Conservation (phyloP, 2,329 filamentous ascomycete species). For the Pezicula carpinea region DNA sequence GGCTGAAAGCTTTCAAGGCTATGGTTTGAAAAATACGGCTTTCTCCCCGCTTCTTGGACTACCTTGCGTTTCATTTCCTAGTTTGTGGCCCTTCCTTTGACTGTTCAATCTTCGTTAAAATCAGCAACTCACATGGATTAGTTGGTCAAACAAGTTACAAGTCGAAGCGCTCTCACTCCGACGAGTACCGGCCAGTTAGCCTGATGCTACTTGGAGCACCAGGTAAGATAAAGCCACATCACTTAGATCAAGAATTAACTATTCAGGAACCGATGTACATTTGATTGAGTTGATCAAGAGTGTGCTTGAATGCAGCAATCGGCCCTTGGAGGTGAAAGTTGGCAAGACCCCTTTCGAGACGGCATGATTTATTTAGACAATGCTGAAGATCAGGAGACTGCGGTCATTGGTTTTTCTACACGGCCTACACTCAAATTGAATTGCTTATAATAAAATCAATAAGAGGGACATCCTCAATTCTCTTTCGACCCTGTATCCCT, state of each 20-base stretch:
- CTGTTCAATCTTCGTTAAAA: background rate
- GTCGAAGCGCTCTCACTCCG: constrained; percentile 7
- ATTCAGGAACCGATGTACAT: constrained; percentile 6
- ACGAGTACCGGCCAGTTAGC: constrained; percentile 13
- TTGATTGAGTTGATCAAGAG: constrained; percentile 1
- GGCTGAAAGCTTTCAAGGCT: no score
- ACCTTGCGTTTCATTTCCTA: constrained; percentile 4
- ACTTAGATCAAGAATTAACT: background rate
- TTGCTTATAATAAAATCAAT: no score
- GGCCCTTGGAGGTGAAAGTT: background rate
- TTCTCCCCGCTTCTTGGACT: background rate
- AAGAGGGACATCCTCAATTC: no score
- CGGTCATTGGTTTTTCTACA: no score
- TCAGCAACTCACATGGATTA: background rate
- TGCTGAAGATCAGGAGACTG: no score
- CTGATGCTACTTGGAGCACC: constrained; percentile 14
- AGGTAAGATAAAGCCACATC: constrained; percentile 3
- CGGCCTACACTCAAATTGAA: no score
- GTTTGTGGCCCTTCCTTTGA: constrained; percentile 3
- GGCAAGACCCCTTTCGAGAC: background rate
- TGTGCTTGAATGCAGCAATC: background rate
- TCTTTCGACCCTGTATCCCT: no score
- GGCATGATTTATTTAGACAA: no score
- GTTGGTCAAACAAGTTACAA: constrained; percentile 13
- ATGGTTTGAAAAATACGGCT: no score